phyloP scores from a whole-genome alignment of 257 asterid genomes.

The Nicotiana otophora region DNA sequence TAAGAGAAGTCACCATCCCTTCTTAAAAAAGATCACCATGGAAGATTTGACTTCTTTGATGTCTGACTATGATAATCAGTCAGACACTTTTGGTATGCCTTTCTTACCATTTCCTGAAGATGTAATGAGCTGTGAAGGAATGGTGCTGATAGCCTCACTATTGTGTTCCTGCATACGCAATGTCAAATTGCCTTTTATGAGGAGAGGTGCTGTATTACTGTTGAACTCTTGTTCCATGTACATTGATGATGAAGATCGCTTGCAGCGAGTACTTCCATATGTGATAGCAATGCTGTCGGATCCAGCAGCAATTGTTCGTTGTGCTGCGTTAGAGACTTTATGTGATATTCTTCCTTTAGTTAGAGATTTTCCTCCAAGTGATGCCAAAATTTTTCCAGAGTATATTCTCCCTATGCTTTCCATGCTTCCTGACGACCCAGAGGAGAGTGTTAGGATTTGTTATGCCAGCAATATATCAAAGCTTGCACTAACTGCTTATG shows the following conservation, averaged over 20 bases:
- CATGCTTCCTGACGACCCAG: slow-evolving; percentile 98
- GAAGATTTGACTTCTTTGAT: slow-evolving; percentile 60
- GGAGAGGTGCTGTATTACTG: slow-evolving; percentile 87
- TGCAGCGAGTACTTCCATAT: slow-evolving; percentile 97
- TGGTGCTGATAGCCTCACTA: slow-evolving; percentile 96
- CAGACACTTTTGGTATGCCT: slow-evolving; percentile 96
- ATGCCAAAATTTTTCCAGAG: slow-evolving; percentile 98
- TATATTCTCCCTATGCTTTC: slow-evolving; percentile 99
- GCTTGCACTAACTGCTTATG: slow-evolving; percentile 92
- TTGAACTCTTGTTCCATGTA: slow-evolving; percentile 90
- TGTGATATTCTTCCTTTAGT: slow-evolving; percentile 96
- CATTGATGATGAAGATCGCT: slow-evolving; percentile 88
- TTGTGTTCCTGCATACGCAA: slow-evolving; percentile 96
- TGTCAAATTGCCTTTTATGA: slow-evolving; percentile 86
- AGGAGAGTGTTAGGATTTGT: slow-evolving; percentile 99
- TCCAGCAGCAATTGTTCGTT: slow-evolving; percentile 97
- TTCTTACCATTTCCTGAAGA: slow-evolving; percentile 81
- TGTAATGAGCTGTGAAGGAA: slow-evolving; percentile 89
- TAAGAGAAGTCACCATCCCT: slow-evolving; percentile 77
- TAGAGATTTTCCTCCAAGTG: slow-evolving; percentile 98
- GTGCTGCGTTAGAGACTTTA: slow-evolving; percentile 92
- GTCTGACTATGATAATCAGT: slow-evolving; percentile 72
- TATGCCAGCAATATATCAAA: slow-evolving; percentile 91
- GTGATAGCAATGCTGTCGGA: slow-evolving; percentile 92
- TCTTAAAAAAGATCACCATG: slow-evolving; percentile 67